Evolutionary conservation across 306 rosid species (phyloP).

Genomic region (Cicer arietinum): DNA sequence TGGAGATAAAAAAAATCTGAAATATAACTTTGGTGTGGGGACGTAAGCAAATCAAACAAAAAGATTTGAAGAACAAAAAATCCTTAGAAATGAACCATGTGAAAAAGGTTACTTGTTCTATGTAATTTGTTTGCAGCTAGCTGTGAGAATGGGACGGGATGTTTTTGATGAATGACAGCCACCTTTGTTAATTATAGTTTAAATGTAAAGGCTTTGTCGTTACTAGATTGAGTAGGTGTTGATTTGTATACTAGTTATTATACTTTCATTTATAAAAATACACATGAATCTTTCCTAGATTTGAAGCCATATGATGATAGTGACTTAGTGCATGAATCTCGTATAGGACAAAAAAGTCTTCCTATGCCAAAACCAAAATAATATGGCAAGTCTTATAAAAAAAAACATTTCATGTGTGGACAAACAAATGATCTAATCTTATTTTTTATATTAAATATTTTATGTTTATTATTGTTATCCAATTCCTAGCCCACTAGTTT

Average conservation of each 20-base stretch:
- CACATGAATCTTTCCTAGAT: constrained; percentile 68
- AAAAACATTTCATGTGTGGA: constrained; percentile 38
- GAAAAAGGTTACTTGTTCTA: constrained; percentile 10
- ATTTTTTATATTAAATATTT: constrained; percentile 1
- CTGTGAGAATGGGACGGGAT: constrained; percentile 28
- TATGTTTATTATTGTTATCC: constrained; percentile 46
- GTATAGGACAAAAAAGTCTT: constrained; percentile 55
- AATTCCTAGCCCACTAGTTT: constrained; percentile 30
- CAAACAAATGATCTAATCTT: constrained; percentile 35
- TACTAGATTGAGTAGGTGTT: constrained; percentile 5
- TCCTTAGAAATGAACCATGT: constrained; percentile 14
- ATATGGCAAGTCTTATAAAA: constrained; percentile 42
- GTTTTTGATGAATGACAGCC: constrained; percentile 43
- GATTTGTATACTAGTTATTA: constrained; percentile 10
- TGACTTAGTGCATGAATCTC: constrained; percentile 55
- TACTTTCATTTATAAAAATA: constrained; percentile 34
- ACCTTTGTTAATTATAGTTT: constrained; percentile 41
- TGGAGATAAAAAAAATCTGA: background rate
- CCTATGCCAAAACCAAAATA: constrained; percentile 37
- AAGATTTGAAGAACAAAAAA: too few relatives aligned
- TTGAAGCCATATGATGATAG: constrained; percentile 57
- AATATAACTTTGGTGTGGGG: background rate
- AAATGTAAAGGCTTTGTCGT: constrained; percentile 33
- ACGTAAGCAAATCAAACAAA: background rate
- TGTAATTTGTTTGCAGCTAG: background rate